Evolutionary conservation across 495 filamentous ascomycete genomes (phyloP), one percentile per base, ranked within the genome.

Genomic region (Annulohypoxylon nitens): DNA sequence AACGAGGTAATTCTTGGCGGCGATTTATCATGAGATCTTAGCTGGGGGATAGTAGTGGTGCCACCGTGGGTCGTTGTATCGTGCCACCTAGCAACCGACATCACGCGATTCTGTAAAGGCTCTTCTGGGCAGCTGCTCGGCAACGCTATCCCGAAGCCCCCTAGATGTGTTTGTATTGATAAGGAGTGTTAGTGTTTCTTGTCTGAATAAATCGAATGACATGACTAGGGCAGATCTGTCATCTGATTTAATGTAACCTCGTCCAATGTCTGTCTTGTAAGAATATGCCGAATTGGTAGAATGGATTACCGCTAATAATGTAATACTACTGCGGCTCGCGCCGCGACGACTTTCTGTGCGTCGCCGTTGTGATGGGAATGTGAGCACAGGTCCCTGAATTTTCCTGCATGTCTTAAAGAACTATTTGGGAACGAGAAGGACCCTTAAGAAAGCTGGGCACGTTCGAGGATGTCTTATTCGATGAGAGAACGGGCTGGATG

Each of bases 1-100:
- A 74, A 66, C 48, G 55, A 57, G 58, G 71, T 14, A 70, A 63
- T 39, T 65, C 71, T 74, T 74, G 71, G 71, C 71, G 57, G 47
- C 36, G 39, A 23, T 68, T 60, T 55, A 70, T 67, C 71, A 70
- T 54, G 48, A 74, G 67, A 70, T 70, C 48, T 23, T 50, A 43
- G 48, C 60, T 50, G n/a, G 53, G 45, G 26, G 18, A 64, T 64
- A 48, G 60, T 18, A 26, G 51, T 75, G 73, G 59, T 61, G 64
- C 73, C 67, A 74, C 61, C 37, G 26, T 75, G 68, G 67, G 51
- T 37, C 55, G 71, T 41, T 61, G 34, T 37, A 34, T 75, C 68
- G 73, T 67, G 73, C 73, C 73, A 75, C 57, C 23, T 11, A 47
- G 36, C 18, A 69, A 20, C 67, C n/a, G 20, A 71, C 18, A 75